A percentile compares a stretch with the other conserved stretches of the same genome.
Evolutionary conservation across 2,329 filamentous ascomycete genomes (phyloP).

Genomic region (Monosporascus sp.): DNA sequence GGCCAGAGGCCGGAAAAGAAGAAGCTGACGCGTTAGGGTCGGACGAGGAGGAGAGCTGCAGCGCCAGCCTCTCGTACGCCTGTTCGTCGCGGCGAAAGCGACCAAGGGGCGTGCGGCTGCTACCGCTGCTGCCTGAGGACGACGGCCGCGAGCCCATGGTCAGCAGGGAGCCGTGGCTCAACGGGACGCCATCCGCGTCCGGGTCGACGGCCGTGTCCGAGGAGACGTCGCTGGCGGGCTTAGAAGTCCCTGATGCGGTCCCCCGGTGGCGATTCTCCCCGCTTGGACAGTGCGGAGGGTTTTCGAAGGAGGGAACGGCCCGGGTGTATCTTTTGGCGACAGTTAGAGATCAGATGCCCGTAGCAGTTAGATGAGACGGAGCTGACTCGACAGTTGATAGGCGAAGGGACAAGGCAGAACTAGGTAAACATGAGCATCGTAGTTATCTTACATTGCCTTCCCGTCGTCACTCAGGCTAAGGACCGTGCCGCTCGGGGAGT

Average conservation of each 20-base stretch:
- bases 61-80: conserved; percentile 15
- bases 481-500: conserved; percentile 11
- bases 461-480: conserved; percentile 14
- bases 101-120: conserved; percentile 10
- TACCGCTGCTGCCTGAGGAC: background rate
- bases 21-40: background rate
- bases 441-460: conserved; percentile 15
- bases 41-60: conserved; percentile 8
- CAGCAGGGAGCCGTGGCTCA: conserved; percentile 1
- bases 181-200: background rate
- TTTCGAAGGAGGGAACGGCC: background rate
- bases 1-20: too few species aligned
- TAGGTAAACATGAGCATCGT: background rate
- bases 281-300: background rate
- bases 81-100: conserved; percentile 15
- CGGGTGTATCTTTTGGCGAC: background rate
- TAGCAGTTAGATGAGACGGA: too few species aligned
- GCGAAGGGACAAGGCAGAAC: background rate
- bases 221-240: background rate
- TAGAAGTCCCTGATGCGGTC: background rate
- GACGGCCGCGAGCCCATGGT: background rate
- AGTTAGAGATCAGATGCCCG: background rate
- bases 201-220: too few species aligned
- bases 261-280: background rate
- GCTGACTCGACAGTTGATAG: background rate